phyloP scores from a whole-genome alignment of 2,329 filamentous ascomycete species.

The Fusarium staphyleae region DNA sequence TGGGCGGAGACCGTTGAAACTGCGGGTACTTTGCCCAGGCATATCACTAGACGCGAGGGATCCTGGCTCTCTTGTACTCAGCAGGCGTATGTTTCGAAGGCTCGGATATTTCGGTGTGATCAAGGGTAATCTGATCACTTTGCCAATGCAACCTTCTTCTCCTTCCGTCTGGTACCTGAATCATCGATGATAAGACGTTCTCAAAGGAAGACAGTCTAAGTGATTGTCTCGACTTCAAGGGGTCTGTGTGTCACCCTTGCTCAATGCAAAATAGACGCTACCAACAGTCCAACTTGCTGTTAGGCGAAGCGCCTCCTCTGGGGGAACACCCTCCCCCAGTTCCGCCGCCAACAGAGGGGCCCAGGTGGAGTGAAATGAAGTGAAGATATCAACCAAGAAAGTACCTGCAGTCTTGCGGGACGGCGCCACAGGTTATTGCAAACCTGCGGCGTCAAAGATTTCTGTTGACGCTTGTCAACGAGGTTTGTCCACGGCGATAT shows the following conservation, averaged over 20 bases:
- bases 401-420: conserved; percentile 43
- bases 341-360: conserved; percentile 20
- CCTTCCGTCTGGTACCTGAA: conserved; percentile 42
- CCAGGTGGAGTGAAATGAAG: conserved; percentile 41
- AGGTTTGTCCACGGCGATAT: conserved; percentile 19
- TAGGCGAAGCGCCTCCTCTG: conserved; percentile 29
- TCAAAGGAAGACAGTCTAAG: conserved; percentile 40
- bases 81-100: conserved; percentile 36
- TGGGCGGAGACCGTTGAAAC: conserved; percentile 32
- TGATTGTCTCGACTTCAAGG: conserved; percentile 46
- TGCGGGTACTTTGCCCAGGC: conserved; percentile 28
- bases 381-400: conserved; percentile 43
- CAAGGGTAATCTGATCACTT: conserved; percentile 30
- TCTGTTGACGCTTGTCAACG: conserved; percentile 27
- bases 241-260: conserved; percentile 47
- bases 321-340: conserved; percentile 22
- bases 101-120: conserved; percentile 29
- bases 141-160: conserved; percentile 42
- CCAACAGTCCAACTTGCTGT: conserved; percentile 38
- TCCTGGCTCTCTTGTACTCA: conserved; percentile 44
- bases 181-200: conserved; percentile 39
- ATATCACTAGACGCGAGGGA: conserved; percentile 40
- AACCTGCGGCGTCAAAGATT: conserved; percentile 10
- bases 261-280: conserved; percentile 34
- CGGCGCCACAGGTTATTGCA: conserved; percentile 22